Evolutionary conservation across 176 grass and related monocot genomes (phyloP), one percentile per base, ranked within the genome.

Genomic region (Urochloa ruziziensis): DNA sequence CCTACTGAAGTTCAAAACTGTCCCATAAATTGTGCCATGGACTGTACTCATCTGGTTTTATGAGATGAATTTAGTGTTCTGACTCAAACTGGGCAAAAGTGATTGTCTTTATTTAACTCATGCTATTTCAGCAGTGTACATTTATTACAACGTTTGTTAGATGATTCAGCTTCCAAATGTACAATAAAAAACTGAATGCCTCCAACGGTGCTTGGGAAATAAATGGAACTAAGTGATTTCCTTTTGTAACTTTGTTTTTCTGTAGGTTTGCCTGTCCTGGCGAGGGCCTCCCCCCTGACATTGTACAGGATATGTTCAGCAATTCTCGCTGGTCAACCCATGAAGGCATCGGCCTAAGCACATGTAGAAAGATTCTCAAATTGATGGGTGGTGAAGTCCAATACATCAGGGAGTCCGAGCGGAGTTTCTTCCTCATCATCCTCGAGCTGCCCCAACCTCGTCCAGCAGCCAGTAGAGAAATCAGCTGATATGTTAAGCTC

Each of bases 261-360:
- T 79, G 11, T 84, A 99, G 97, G 67, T 94, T 99, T 56, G 78
- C 91, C 56, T 96, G 91, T 79, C 97, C 97, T 18, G 97, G 97
- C 19, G 97, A 96, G 51, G 97, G 97, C 52, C 91, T 99, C 70
- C 91, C 93, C 56, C 80, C 91, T 35, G 93, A 94, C 62, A 82
- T 96, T 56, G 93, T 99, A 34, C 93, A 96, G 85, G 97, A 99
- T 80, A 92, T 99, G 93, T 99, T 99, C 62, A 90, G 91, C 43
- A 96, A 96, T 63, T 90, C 93, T n/a, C 83, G 83, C 23, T 92
- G 91, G 97, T 74, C 60, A 28, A 94, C 93, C 16, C 77, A 92
- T 68, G 97, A 99, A 86, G 97, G 97, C 51, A 90, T 96, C 67
- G 89, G 89, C 14, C 87, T 99, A 63, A 94, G 87, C 59, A 81